phyloP scores from a whole-genome alignment of 2,329 filamentous ascomycete genomes.

The Colletotrichum sidae region DNA sequence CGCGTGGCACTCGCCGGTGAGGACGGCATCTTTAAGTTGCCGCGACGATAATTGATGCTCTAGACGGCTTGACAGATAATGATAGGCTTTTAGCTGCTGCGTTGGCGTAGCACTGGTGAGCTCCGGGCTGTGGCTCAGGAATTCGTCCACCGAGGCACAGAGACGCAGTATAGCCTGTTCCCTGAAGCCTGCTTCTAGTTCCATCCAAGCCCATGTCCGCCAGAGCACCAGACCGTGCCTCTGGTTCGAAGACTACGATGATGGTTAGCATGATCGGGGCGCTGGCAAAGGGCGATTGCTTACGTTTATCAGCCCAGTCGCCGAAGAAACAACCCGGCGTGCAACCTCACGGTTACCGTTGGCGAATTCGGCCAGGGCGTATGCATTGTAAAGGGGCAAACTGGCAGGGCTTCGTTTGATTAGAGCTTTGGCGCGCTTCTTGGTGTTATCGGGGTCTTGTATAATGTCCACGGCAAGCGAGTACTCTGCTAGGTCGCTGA shows the following conservation, averaged over 20 bases:
- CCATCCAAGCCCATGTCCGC: slow-evolving; percentile 75
- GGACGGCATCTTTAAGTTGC: slow-evolving; percentile 59
- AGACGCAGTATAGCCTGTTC: slow-evolving; percentile 51
- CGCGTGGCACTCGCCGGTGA: slow-evolving; percentile 71
- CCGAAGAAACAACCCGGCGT: slow-evolving; percentile 73
- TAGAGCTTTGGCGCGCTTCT: slow-evolving; percentile 78
- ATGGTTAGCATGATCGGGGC: neutral
- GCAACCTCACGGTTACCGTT: slow-evolving; percentile 69
- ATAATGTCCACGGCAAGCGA: slow-evolving; percentile 74
- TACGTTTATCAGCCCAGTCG: slow-evolving; percentile 58
- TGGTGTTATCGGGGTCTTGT: slow-evolving; percentile 65
- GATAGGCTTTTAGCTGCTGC: slow-evolving; percentile 63
- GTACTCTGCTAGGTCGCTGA: slow-evolving; percentile 73
- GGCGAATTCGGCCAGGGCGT: slow-evolving; percentile 77
- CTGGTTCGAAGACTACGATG: slow-evolving; percentile 5
- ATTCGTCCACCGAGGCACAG: slow-evolving; percentile 51
- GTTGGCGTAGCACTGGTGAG: slow-evolving; percentile 45
- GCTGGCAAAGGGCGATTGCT: slow-evolving; percentile 28
- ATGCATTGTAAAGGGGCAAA: slow-evolving; percentile 80
- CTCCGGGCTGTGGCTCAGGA: slow-evolving; percentile 34
- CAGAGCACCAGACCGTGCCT: slow-evolving; percentile 55
- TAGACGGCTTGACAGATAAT: slow-evolving; percentile 64
- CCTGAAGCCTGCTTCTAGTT: slow-evolving; percentile 59
- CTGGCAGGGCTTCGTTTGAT: slow-evolving; percentile 76
- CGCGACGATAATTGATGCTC: slow-evolving; percentile 67